These are phyloP conservation scores for Trichoderma asperelloides DNA, from an alignment of 495 filamentous ascomycete species.

Conservation along the genomic window DNA sequence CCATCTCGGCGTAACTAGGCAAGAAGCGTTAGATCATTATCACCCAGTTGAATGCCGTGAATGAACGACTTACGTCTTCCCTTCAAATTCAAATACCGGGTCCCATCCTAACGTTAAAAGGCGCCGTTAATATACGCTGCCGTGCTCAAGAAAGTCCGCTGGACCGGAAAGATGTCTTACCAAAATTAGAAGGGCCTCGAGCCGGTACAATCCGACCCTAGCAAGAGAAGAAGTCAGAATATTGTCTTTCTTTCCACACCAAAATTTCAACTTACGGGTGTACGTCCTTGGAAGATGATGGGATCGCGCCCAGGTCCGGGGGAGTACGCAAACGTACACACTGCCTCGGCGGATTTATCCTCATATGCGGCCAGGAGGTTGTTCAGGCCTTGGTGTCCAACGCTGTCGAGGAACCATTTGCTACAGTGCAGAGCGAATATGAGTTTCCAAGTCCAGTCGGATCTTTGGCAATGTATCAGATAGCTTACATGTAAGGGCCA, in stretches of 20 bases:
- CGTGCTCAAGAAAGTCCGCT: not conserved
- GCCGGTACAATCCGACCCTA: conserved; percentile 69
- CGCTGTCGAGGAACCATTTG: conserved; percentile 81
- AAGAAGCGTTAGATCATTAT: conserved; percentile 9
- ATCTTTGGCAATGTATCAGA: conserved; percentile 7
- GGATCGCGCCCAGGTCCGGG: conserved; percentile 76
- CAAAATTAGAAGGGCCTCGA: conserved; percentile 68
- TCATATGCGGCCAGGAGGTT: conserved; percentile 83
- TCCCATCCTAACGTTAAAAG: conserved; percentile 76
- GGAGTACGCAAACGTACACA: conserved; percentile 93
- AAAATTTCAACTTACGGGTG: conserved; percentile 37
- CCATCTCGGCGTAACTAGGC: conserved; percentile 82
- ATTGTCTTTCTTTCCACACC: no score
- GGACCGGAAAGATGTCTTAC: conserved; percentile 39
- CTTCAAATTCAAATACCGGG: conserved; percentile 89
- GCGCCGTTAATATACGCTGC: conserved; percentile 10
- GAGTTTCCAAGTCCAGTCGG: conserved; percentile 9
- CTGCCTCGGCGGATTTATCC: conserved; percentile 82
- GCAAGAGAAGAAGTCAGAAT: conserved; percentile 23
- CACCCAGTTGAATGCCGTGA: conserved; percentile 3
- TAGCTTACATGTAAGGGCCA: conserved; percentile 86
- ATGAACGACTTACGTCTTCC: conserved; percentile 59
- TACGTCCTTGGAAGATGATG: conserved; percentile 85
- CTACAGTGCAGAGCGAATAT: conserved; percentile 30
- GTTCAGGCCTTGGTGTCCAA: conserved; percentile 80